These are phyloP conservation scores for Lumnitzera racemosa DNA, from an alignment of 345 rosid species.

Conservation along the genomic window DNA sequence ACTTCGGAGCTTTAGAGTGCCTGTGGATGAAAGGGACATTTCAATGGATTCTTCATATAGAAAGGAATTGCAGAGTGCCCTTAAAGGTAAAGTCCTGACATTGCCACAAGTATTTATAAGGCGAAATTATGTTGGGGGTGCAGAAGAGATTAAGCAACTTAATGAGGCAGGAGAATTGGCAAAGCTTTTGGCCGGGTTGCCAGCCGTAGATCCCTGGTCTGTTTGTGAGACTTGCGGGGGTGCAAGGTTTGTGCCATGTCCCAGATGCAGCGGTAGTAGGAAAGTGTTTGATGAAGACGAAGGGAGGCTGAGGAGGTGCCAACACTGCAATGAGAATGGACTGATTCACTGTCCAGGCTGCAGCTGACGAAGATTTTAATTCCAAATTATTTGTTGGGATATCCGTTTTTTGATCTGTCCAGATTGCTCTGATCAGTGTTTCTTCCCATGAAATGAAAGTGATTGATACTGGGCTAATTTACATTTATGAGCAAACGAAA, in stretches of 20 bases:
- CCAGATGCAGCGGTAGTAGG: constrained; percentile 64
- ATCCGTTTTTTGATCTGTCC: background rate
- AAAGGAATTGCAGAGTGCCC: constrained; percentile 44
- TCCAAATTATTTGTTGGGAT: no score
- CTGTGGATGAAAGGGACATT: constrained; percentile 69
- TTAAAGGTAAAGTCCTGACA: constrained; percentile 30
- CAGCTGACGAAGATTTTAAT: constrained; percentile 15
- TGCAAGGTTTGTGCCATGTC: constrained; percentile 67
- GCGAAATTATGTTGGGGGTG: constrained; percentile 61
- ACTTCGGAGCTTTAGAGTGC: constrained; percentile 52
- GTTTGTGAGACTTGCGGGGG: constrained; percentile 71
- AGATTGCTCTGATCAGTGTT: background rate
- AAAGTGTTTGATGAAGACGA: constrained; percentile 55
- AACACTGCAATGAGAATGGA: constrained; percentile 84
- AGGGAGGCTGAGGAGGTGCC: constrained; percentile 45
- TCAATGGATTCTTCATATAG: constrained; percentile 75
- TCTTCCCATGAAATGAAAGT: background rate
- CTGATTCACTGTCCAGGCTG: constrained; percentile 65
- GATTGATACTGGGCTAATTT: no score
- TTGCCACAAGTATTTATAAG: constrained; percentile 70
- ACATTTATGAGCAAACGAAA: no score
- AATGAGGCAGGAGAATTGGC: constrained; percentile 65
- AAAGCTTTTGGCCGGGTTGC: constrained; percentile 46
- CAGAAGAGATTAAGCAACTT: constrained; percentile 66
- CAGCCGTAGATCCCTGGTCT: constrained; percentile 24